Evolutionary conservation across 2,329 filamentous ascomycete genomes (phyloP).

Genomic region (Parastagonospora nodorum): DNA sequence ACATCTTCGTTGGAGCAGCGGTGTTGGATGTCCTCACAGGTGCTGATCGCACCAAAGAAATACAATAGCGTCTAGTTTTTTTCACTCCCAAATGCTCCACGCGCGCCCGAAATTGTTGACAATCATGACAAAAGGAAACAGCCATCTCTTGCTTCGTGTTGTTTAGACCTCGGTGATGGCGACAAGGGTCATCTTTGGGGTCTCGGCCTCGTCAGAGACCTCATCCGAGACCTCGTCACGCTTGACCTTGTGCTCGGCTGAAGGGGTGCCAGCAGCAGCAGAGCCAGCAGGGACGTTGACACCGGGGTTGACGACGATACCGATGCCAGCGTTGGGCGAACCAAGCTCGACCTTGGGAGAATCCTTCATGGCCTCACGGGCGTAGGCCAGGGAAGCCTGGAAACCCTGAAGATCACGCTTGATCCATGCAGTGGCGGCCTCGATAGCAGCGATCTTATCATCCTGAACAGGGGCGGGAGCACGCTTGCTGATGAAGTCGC

Average conservation of each 20-base stretch:
- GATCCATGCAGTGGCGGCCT: conserved; percentile 45
- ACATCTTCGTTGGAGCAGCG: conserved; percentile 4
- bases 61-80: conserved; percentile 3
- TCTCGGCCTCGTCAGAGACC: conserved; percentile 36
- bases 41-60: neutral
- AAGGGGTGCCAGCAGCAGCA: conserved; percentile 41
- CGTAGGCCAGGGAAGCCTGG: conserved; percentile 54
- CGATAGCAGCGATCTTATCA: conserved; percentile 36
- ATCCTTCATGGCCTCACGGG: conserved; percentile 54
- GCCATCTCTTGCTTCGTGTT: conserved; percentile 7
- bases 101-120: conserved; percentile 5
- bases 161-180: conserved; percentile 46
- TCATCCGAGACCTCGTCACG: conserved; percentile 19
- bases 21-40: conserved; percentile 3
- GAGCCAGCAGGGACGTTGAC: conserved; percentile 45
- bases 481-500: conserved; percentile 34
- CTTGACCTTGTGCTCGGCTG: conserved; percentile 24
- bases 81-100: neutral
- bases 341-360: conserved; percentile 57
- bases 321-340: conserved; percentile 52
- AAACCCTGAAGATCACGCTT: conserved; percentile 58
- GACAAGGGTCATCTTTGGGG: conserved; percentile 47
- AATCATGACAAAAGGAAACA: neutral
- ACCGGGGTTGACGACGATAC: conserved; percentile 45
- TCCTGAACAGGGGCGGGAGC: conserved; percentile 18